phyloP scores from a whole-genome alignment of 1,284 basidiomycete species.

The Malassezia vespertilionis region DNA sequence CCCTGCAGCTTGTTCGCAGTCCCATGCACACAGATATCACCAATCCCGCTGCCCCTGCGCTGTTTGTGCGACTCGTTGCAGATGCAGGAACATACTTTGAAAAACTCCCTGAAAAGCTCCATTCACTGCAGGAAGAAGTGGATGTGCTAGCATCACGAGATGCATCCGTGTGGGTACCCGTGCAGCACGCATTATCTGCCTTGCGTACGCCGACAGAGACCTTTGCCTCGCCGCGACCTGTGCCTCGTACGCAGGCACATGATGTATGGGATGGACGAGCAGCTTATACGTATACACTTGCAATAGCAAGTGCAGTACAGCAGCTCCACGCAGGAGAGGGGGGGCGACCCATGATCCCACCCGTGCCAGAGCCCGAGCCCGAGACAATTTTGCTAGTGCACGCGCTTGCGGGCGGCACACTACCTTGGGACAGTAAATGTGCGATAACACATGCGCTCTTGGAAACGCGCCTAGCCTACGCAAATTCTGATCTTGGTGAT shows the following conservation, averaged over 20 bases:
- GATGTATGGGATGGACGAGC: neutral
- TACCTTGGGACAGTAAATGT: constrained; percentile 3
- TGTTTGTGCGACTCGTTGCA: neutral
- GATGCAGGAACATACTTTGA: neutral
- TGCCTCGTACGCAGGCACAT: neutral
- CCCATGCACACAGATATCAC: neutral
- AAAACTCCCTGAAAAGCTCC: neutral
- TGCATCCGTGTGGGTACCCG: neutral
- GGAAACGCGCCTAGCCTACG: neutral
- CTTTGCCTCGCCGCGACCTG: too few relatives aligned
- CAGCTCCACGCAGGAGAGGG: neutral
- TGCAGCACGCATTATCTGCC: neutral
- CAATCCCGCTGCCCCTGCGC: neutral
- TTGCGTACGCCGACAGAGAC: neutral
- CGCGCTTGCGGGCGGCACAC: neutral
- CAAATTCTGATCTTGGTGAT: neutral
- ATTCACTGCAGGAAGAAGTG: neutral
- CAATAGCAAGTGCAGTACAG: neutral
- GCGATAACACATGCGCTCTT: neutral
- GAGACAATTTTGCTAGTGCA: constrained; percentile 5
- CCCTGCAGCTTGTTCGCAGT: neutral
- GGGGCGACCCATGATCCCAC: neutral
- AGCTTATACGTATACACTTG: neutral
- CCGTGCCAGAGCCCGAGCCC: neutral
- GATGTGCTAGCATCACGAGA: too few relatives aligned